Evolutionary conservation across 768 basidiomycete genomes (phyloP).

Genomic region (Mycena venus): DNA sequence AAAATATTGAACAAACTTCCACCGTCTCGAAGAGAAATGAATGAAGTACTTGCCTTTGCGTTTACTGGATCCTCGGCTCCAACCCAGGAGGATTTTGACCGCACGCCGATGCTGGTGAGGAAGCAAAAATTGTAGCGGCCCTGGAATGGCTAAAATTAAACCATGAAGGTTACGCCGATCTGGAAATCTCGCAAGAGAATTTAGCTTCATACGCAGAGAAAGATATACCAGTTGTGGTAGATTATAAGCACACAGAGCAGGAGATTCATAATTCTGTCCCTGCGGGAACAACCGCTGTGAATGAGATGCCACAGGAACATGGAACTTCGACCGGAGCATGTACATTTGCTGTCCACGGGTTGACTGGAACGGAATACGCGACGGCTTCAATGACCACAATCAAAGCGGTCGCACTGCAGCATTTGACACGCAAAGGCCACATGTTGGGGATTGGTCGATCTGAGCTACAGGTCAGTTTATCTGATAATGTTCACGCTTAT

Average conservation of each 20-base stretch:
- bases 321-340: constrained; percentile 43
- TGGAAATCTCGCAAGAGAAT: constrained; percentile 17
- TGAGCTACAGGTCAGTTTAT: constrained; percentile 34
- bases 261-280: not conserved
- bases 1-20: constrained; percentile 24
- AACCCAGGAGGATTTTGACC: not conserved
- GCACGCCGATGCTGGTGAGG: constrained; percentile 30
- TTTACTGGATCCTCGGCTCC: not conserved
- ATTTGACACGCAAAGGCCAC: constrained; percentile 30
- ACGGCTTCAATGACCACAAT: constrained; percentile 26
- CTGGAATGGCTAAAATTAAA: constrained; percentile 29
- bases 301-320: constrained; percentile 22
- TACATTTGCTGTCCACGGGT: constrained; percentile 53
- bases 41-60: constrained; percentile 36
- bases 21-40: constrained; percentile 1
- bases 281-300: not conserved
- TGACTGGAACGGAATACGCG: constrained; percentile 42
- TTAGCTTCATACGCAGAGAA: constrained; percentile 13
- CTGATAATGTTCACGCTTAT: constrained; percentile 49
- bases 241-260: constrained; percentile 9
- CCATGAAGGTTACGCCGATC: constrained; percentile 21
- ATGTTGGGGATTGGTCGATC: constrained; percentile 39
- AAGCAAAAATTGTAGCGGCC: constrained; percentile 9
- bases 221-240: constrained; percentile 27
- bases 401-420: constrained; percentile 40